Evolutionary conservation across 1,139 yeast species (phyloP).

Genomic region (Suhomyces taliae): DNA sequence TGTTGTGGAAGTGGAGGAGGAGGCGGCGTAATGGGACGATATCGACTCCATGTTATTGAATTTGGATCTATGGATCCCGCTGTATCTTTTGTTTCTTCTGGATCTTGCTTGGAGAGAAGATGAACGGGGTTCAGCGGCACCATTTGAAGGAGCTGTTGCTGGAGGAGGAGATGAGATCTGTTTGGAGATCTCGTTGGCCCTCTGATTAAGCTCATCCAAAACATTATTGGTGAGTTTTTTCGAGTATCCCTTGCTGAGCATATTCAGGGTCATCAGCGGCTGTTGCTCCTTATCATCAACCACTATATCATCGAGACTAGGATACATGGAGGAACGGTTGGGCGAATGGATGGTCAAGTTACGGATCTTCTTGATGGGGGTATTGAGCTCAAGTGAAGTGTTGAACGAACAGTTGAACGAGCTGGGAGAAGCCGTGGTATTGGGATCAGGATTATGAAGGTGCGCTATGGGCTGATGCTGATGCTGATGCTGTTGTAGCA

Average conservation of each 20-base stretch:
- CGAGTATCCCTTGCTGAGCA: constrained; percentile 45
- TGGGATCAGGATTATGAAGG: neutral
- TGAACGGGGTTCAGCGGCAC: constrained; percentile 3
- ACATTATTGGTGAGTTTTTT: constrained; percentile 42
- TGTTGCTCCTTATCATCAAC: constrained; percentile 1
- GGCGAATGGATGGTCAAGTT: constrained; percentile 38
- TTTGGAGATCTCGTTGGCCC: constrained; percentile 34
- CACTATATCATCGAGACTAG: constrained; percentile 16
- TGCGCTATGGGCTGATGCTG: neutral
- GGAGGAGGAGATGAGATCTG: constrained; percentile 15
- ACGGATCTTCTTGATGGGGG: constrained; percentile 44
- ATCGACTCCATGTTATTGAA: constrained; percentile 46
- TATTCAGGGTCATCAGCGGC: constrained; percentile 17
- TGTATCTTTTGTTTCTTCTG: constrained; percentile 29
- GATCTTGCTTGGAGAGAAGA: constrained; percentile 10
- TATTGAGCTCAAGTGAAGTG: constrained; percentile 26
- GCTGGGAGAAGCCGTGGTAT: constrained; percentile 6
- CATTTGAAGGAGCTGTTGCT: neutral
- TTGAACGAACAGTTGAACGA: constrained; percentile 12
- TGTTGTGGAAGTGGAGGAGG: constrained; percentile 1
- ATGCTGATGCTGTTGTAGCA: neutral
- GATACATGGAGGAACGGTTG: constrained; percentile 18
- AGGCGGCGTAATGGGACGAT: constrained; percentile 32
- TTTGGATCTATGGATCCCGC: constrained; percentile 34
- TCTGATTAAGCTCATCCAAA: constrained; percentile 37